Evolutionary conservation across 345 rosid genomes (phyloP).

Genomic region (Salix arbutifolia): DNA sequence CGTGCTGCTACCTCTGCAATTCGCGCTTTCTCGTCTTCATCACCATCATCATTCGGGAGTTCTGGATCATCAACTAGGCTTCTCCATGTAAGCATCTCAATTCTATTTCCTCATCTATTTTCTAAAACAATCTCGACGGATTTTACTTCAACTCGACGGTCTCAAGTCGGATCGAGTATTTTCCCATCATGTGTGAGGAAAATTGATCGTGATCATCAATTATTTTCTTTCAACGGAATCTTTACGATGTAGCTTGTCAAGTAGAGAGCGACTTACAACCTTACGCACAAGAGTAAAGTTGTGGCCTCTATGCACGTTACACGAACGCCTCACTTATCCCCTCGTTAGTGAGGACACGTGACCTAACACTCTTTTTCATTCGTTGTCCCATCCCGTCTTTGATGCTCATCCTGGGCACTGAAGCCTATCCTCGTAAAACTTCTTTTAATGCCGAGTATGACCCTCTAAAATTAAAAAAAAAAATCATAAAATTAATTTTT

Average conservation of each 20-base stretch:
- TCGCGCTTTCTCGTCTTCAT: conserved; percentile 39
- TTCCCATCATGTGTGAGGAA: background rate
- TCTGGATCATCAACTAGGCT: conserved; percentile 39
- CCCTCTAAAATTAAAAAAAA: too few species aligned
- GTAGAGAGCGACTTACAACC: background rate
- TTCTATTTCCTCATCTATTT: background rate
- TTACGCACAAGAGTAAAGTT: too few species aligned
- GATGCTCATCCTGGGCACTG: too few species aligned
- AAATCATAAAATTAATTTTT: too few species aligned
- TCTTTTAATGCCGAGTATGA: too few species aligned
- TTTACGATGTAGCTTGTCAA: background rate
- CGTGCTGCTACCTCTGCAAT: conserved; percentile 48
- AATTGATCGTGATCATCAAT: background rate
- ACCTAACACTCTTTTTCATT: too few species aligned
- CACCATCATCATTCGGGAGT: conserved; percentile 16
- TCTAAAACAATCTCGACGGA: too few species aligned
- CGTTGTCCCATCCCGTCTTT: too few species aligned
- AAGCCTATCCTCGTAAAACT: too few species aligned
- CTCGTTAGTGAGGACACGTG: too few species aligned
- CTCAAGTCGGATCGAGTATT: background rate
- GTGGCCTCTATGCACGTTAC: background rate
- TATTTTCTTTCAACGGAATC: background rate
- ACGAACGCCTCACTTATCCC: background rate
- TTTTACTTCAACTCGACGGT: background rate
- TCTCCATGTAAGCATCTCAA: conserved; percentile 51